Conservation (phyloP, 2,329 filamentous ascomycete genomes). For the Claviceps cyperi region DNA sequence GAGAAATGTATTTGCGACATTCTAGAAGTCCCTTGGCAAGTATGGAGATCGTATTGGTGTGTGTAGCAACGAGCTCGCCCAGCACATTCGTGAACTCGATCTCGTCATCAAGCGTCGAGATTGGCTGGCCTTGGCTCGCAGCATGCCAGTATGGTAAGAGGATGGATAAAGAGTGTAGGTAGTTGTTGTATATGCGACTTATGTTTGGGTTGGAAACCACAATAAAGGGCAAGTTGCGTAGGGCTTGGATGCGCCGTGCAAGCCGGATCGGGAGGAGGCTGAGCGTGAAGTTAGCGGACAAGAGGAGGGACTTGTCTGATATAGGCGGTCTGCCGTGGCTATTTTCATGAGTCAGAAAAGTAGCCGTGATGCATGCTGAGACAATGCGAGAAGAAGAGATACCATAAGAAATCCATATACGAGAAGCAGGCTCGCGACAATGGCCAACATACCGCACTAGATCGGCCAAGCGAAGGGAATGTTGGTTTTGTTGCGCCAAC, state of each 20-base stretch:
- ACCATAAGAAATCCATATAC: background rate
- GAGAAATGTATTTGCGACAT: conserved; percentile 76
- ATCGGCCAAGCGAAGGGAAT: conserved; percentile 73
- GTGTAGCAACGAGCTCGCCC: conserved; percentile 87
- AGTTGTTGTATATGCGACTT: conserved; percentile 88
- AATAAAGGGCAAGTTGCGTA: conserved; percentile 90
- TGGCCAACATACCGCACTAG: conserved; percentile 56
- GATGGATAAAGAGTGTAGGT: conserved; percentile 82
- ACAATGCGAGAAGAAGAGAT: too few relatives aligned
- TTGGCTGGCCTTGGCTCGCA: conserved; percentile 22
- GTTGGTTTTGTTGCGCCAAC: conserved; percentile 63
- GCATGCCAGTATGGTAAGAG: conserved; percentile 65
- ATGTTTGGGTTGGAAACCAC: conserved; percentile 97
- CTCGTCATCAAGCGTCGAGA: conserved; percentile 64
- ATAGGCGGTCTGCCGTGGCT: conserved; percentile 73
- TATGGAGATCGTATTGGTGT: conserved; percentile 86
- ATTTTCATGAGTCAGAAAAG: background rate
- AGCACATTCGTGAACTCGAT: conserved; percentile 84
- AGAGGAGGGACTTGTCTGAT: conserved; percentile 62
- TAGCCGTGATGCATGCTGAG: background rate
- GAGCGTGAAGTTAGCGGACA: conserved; percentile 91
- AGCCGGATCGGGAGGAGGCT: conserved; percentile 82
- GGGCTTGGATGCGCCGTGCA: conserved; percentile 81
- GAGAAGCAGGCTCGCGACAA: background rate
- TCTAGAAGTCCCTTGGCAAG: conserved; percentile 88